Evolutionary conservation across 352 stramenopile genomes (phyloP).

Genomic region (Globisporangium paddicum): DNA sequence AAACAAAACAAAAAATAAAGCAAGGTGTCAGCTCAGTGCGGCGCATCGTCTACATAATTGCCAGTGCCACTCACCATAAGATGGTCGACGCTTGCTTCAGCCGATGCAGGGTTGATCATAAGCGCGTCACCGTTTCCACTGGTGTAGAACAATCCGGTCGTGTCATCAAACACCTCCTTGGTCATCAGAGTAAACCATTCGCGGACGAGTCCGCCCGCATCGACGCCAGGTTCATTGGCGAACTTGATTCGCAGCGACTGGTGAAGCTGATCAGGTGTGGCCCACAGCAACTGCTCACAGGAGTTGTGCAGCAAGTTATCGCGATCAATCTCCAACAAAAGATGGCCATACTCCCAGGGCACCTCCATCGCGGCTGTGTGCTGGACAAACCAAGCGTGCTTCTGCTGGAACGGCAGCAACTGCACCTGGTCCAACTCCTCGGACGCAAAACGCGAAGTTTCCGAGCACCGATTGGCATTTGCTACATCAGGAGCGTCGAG

Average conservation of each 20-base stretch:
- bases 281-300: conserved; percentile 82
- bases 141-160: conserved; percentile 75
- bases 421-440: conserved; percentile 73
- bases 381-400: conserved; percentile 87
- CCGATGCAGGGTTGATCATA: conserved; percentile 82
- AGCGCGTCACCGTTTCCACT: conserved; percentile 71
- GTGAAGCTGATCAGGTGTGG: conserved; percentile 77
- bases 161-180: conserved; percentile 86
- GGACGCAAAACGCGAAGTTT: conserved; percentile 56
- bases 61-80: conserved; percentile 51
- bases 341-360: conserved; percentile 84
- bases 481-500: conserved; percentile 66
- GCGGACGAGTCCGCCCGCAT: conserved; percentile 86
- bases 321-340: conserved; percentile 83
- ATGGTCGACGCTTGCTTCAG: conserved; percentile 80
- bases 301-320: conserved; percentile 89
- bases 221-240: conserved; percentile 87
- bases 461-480: conserved; percentile 45
- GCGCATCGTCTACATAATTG: background rate
- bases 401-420: conserved; percentile 78
- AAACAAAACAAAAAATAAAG: conserved; percentile 8
- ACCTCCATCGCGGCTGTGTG: conserved; percentile 82
- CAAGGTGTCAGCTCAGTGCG: background rate
- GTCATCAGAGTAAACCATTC: conserved; percentile 92
- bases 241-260: conserved; percentile 90